Evolutionary conservation across 2,329 filamentous ascomycete genomes (phyloP).

Genomic region (Colletotrichum spaethianum): DNA sequence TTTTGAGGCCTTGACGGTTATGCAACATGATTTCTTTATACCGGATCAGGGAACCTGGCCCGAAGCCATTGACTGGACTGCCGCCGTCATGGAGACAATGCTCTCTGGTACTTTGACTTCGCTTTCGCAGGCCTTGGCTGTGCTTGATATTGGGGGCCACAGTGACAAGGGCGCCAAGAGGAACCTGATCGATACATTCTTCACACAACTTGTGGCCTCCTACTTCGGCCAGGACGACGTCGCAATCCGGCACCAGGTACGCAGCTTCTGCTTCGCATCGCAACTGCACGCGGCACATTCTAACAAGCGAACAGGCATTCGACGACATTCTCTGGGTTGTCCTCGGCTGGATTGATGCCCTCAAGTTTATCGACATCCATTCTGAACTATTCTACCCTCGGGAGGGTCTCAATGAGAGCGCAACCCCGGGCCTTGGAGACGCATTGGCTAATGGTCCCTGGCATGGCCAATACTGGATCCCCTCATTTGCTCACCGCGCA

Average conservation of each 20-base stretch:
- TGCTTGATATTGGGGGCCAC: conserved; percentile 51
- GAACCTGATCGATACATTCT: conserved; percentile 87
- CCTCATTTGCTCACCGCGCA: conserved; percentile 85
- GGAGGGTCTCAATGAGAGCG: conserved; percentile 44
- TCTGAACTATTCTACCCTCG: conserved; percentile 71
- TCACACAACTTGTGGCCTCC: conserved; percentile 81
- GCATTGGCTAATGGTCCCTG: conserved; percentile 67
- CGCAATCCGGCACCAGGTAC: conserved; percentile 73
- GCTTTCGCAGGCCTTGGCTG: conserved; percentile 73
- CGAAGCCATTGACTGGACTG: conserved; percentile 91
- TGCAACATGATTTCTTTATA: conserved; percentile 85
- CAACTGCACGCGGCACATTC: not conserved
- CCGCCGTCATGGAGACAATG: conserved; percentile 86
- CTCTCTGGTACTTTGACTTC: conserved; percentile 80
- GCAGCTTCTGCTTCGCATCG: not conserved
- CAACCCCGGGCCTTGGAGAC: conserved; percentile 44
- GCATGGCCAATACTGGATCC: conserved; percentile 83
- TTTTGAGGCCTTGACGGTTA: conserved; percentile 76
- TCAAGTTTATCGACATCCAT: conserved; percentile 83
- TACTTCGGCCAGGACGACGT: conserved; percentile 91
- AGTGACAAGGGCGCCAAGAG: conserved; percentile 70
- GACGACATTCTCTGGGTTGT: conserved; percentile 98
- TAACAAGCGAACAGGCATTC: conserved; percentile 72
- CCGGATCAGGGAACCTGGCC: conserved; percentile 88
- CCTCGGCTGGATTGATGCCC: conserved; percentile 87